A percentile compares a stretch with the other conserved stretches of the same genome.
Evolutionary conservation across 2,329 filamentous ascomycete genomes (phyloP).

Genomic region (Achaetomium macrosporum): DNA sequence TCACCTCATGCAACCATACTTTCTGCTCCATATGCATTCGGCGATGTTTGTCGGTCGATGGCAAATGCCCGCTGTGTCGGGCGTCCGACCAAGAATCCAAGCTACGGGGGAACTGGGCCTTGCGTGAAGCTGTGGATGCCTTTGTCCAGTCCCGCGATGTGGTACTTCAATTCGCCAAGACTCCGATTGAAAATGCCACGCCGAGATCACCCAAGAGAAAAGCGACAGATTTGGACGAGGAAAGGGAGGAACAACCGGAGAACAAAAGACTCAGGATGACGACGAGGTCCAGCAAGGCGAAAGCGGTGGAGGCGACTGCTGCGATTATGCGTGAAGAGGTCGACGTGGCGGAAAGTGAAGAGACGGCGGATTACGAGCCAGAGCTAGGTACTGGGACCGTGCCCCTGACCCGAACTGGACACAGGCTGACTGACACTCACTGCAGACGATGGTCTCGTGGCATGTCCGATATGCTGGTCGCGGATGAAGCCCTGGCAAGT

Average conservation of each 20-base stretch:
- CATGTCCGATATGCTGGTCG: conserved; percentile 74
- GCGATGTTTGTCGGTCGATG: conserved; percentile 72
- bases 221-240: conserved; percentile 30
- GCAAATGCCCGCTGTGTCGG: conserved; percentile 83
- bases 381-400: conserved; percentile 26
- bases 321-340: conserved; percentile 31
- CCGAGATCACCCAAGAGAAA: conserved; percentile 48
- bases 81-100: conserved; percentile 75
- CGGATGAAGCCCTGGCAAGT: conserved; percentile 77
- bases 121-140: conserved; percentile 77
- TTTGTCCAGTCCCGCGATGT: conserved; percentile 62
- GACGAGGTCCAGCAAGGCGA: conserved; percentile 41
- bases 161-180: conserved; percentile 59
- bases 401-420: conserved; percentile 1
- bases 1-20: conserved; percentile 90
- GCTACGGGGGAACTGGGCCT: conserved; percentile 73
- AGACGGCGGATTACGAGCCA: conserved; percentile 30
- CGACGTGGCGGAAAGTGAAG: conserved; percentile 30
- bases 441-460: conserved; percentile 66
- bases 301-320: conserved; percentile 33
- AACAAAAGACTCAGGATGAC: conserved; percentile 50
- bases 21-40: conserved; percentile 97
- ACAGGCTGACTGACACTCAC: conserved; percentile 6
- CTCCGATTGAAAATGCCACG: conserved; percentile 25
- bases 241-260: conserved; percentile 28